These are phyloP conservation scores for Leptosphaerulina australis DNA, from an alignment of 2,329 filamentous ascomycete genomes.

Conservation along the genomic window DNA sequence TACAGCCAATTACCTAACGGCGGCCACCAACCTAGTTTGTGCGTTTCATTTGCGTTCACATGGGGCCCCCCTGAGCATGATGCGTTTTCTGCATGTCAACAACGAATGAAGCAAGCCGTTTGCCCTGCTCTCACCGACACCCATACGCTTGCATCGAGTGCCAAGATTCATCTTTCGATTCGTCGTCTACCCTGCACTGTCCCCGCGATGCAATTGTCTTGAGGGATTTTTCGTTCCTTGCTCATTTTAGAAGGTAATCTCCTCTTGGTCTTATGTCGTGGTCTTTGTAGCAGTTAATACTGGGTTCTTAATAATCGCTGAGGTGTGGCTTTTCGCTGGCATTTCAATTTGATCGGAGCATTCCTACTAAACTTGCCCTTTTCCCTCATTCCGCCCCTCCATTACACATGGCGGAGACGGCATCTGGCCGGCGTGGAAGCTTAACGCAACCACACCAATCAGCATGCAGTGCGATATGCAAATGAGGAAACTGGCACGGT, in stretches of 20 bases:
- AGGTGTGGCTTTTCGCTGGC: slow-evolving; percentile 10
- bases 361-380: slow-evolving; percentile 4
- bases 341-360: slow-evolving; percentile 13
- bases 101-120: slow-evolving; percentile 25
- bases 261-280: too few relatives aligned
- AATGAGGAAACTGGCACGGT: slow-evolving; percentile 37
- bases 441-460: slow-evolving; percentile 37
- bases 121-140: slow-evolving; percentile 16
- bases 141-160: slow-evolving; percentile 18
- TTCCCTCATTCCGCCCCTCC: slow-evolving; percentile 25
- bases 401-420: slow-evolving; percentile 26
- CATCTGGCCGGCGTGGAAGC: slow-evolving; percentile 35
- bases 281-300: too few relatives aligned
- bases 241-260: too few relatives aligned
- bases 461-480: slow-evolving; percentile 22
- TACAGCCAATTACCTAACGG: slow-evolving; percentile 12
- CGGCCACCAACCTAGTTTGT: slow-evolving; percentile 28
- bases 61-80: slow-evolving; percentile 25
- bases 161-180: slow-evolving; percentile 9
- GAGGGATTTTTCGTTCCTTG: neutral
- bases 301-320: too few relatives aligned
- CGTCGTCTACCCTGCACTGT: slow-evolving; percentile 7
- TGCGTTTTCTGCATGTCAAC: slow-evolving; percentile 16
- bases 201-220: slow-evolving; percentile 5
- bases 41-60: slow-evolving; percentile 41